Evolutionary conservation across 495 filamentous ascomycete species (phyloP), one percentile per base, ranked within the genome.

Genomic region (Lasiosphaeris hirsuta): DNA sequence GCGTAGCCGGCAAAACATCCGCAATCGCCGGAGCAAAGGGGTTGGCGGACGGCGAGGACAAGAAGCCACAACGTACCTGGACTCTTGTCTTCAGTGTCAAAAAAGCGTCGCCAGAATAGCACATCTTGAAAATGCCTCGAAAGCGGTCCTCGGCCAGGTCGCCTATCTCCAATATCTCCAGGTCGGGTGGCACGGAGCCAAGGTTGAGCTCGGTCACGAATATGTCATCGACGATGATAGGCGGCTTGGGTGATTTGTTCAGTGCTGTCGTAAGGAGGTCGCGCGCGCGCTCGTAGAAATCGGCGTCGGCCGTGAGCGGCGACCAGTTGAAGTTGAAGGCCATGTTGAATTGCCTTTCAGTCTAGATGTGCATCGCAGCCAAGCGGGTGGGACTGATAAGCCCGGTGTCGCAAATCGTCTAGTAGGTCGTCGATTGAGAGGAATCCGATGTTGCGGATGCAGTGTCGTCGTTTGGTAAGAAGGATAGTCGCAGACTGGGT

Each of bases 271-370:
- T 98, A 46, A 98, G 83, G 66, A 97, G 89, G 63, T 96, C 92
- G 69, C 92, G 89, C 49, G 94, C 94, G 65, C 91, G 85, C 65
- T 86, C 83, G 73, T 95, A 95, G 77, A 95, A 95, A 53, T 80
- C 79, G 69, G 90, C 91, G 78, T 96, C 90, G 63, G 92, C 92
- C 74, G 92, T 92, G 63, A 98, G 83, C 69, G 94, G 94, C 82
- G 92, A 96, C 94, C 94, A 98, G 91, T 97, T 98, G 90, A 98
- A 97, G 80, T 96, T 97, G 86, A 98, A 98, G 60, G 94, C 93
- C 94, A 98, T 98, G 76, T 72, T 73, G 74, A 73, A 69, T 63
- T 72, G 72, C 69, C 72, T 58, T 49, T n/a, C 38, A 42, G 34
- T 54, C 59, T 67, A 70, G 51, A 54, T 51, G 53, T 10, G 58